Conservation (phyloP, 2,329 filamentous ascomycete genomes). For the Lecanosticta acicola region DNA sequence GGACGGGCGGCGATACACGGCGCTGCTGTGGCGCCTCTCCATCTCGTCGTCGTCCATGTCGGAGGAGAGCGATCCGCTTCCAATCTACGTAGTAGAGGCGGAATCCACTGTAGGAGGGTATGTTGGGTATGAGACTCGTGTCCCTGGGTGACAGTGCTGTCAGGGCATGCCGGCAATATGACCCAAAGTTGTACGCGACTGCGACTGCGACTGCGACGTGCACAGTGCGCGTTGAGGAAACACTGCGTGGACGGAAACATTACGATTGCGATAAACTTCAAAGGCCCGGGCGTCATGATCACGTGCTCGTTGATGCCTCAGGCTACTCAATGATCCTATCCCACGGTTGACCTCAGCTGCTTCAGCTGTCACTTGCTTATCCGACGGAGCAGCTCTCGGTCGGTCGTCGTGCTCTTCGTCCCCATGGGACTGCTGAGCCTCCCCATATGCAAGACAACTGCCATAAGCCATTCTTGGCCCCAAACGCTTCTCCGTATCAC, state of each 20-base stretch:
- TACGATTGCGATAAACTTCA: not conserved
- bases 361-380: not conserved
- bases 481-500: not conserved
- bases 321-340: not conserved
- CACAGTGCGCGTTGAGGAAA: not conserved
- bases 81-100: constrained; percentile 9
- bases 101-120: constrained; percentile 9
- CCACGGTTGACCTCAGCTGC: not conserved
- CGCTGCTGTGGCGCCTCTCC: constrained; percentile 20
- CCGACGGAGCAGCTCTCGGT: too few relatives aligned
- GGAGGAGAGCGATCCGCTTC: constrained; percentile 3
- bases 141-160: constrained; percentile 2
- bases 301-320: not conserved
- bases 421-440: too few relatives aligned
- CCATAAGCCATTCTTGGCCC: not conserved
- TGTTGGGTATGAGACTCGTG: constrained; percentile 12
- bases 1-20: constrained; percentile 53
- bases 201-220: too few relatives aligned
- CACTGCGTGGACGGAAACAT: not conserved
- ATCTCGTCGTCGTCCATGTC: constrained; percentile 20
- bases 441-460: too few relatives aligned
- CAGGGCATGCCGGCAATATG: not conserved
- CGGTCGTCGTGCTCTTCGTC: too few relatives aligned
- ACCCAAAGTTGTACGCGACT: too few relatives aligned
- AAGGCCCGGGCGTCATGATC: not conserved